These are phyloP conservation scores for Aspergillus affinis DNA, from an alignment of 495 filamentous ascomycete species.

Conservation along the genomic window DNA sequence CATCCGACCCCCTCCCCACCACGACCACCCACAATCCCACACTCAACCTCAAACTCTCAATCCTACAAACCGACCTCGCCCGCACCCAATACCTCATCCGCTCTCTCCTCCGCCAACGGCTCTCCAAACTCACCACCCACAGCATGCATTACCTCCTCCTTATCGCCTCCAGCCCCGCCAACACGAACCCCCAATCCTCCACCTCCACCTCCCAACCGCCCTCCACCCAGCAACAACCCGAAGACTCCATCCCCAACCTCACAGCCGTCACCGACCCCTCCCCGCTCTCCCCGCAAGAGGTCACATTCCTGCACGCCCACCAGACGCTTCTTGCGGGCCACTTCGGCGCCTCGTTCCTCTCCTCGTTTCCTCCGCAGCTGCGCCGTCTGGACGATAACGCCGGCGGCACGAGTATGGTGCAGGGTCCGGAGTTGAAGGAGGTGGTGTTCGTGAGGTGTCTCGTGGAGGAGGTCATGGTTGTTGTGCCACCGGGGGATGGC, in stretches of 20 bases:
- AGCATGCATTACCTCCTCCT: conserved; percentile 45
- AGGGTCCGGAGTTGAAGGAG: conserved; percentile 73
- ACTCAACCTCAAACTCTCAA: conserved; percentile 86
- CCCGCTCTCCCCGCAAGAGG: conserved; percentile 69
- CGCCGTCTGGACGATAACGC: conserved; percentile 85
- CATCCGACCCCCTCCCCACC: conserved; percentile 31
- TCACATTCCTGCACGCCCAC: conserved; percentile 76
- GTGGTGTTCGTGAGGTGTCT: conserved; percentile 85
- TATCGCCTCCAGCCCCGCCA: conserved; percentile 55
- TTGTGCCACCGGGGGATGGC: conserved; percentile 57
- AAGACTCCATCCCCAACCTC: conserved; percentile 38
- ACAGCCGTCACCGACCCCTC: conserved; percentile 36
- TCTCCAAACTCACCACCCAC: conserved; percentile 65
- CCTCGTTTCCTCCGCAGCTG: conserved; percentile 71
- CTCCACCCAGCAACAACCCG: conserved; percentile 21
- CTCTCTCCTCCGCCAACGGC: conserved; percentile 77
- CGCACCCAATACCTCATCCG: conserved; percentile 87
- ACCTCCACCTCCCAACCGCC: conserved; percentile 32
- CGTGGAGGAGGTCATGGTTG: conserved; percentile 51
- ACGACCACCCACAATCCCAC: conserved; percentile 72
- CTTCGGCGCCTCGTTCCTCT: conserved; percentile 78
- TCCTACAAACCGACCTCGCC: conserved; percentile 95
- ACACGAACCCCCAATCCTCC: conserved; percentile 58
- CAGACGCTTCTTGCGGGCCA: conserved; percentile 78
- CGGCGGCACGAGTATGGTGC: conserved; percentile 89